A percentile compares a stretch with the other conserved stretches of the same genome.
phyloP scores from a whole-genome alignment of 208 protist genomes.

The Leishmania braziliensis region DNA sequence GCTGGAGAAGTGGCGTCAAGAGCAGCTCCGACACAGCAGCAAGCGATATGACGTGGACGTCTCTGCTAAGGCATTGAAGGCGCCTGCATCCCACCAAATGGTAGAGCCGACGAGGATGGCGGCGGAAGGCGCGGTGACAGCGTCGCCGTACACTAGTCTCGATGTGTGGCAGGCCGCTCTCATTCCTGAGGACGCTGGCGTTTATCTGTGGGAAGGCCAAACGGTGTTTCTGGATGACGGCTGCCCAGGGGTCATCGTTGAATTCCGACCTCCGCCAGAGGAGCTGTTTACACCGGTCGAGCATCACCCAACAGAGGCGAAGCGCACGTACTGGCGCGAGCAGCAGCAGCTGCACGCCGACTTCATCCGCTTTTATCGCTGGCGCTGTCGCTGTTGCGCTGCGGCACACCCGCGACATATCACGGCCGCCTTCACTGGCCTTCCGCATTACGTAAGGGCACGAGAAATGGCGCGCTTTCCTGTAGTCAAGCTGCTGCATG shows the following conservation, averaged over 20 bases:
- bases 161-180: constrained; percentile 48
- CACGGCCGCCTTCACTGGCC: constrained; percentile 22
- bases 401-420: background rate
- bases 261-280: constrained; percentile 32
- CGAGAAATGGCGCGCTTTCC: constrained; percentile 34
- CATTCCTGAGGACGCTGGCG: constrained; percentile 13
- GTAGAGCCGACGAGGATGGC: background rate
- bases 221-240: constrained; percentile 36
- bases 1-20: constrained; percentile 26
- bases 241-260: constrained; percentile 33
- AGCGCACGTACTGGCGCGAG: constrained; percentile 16
- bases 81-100: background rate
- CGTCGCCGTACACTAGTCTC: constrained; percentile 23
- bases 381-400: constrained; percentile 1
- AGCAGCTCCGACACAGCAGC: constrained; percentile 2
- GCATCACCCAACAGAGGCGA: constrained; percentile 12
- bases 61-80: background rate
- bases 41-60: constrained; percentile 21
- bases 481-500: constrained; percentile 32
- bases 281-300: constrained; percentile 23
- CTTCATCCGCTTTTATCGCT: constrained; percentile 26
- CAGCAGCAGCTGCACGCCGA: constrained; percentile 20
- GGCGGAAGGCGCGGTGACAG: background rate
- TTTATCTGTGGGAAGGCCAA: constrained; percentile 39
- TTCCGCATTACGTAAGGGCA: constrained; percentile 30